These are phyloP conservation scores for Neofusicoccum cordaticola DNA, from an alignment of 2,329 filamentous ascomycete genomes.

Conservation along the genomic window DNA sequence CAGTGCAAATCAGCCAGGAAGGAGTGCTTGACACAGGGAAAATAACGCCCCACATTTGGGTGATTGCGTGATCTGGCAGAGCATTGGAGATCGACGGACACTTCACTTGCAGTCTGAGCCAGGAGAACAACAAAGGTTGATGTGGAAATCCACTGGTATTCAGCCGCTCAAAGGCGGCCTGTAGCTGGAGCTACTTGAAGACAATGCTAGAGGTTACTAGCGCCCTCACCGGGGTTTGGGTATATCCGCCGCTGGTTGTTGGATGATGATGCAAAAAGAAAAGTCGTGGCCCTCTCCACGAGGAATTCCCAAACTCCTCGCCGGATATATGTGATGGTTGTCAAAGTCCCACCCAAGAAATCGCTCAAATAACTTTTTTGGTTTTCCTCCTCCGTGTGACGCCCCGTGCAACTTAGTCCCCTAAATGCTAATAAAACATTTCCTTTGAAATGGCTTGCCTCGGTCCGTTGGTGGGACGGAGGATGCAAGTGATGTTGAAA, in stretches of 20 bases:
- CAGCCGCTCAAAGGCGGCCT: background rate
- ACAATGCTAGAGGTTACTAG: slow-evolving; percentile 20
- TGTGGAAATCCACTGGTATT: slow-evolving; percentile 3
- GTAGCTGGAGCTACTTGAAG: background rate
- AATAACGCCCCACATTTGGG: too few species aligned
- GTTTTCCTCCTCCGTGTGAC: background rate
- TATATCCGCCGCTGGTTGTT: slow-evolving; percentile 38
- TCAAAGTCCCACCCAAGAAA: background rate
- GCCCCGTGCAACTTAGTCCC: background rate
- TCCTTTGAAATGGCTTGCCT: background rate
- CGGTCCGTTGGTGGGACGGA: background rate
- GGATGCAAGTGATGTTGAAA: background rate
- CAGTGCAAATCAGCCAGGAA: too few species aligned
- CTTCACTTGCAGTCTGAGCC: too few species aligned
- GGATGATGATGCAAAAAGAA: slow-evolving; percentile 2
- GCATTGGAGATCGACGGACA: too few species aligned
- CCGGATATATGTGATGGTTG: slow-evolving; percentile 28
- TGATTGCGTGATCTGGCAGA: too few species aligned
- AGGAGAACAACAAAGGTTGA: background rate
- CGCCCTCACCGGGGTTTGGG: slow-evolving; percentile 33
- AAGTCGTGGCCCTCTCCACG: slow-evolving; percentile 28
- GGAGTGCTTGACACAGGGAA: too few species aligned
- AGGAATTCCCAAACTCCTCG: slow-evolving; percentile 29
- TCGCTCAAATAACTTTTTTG: slow-evolving; percentile 12
- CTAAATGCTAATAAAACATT: slow-evolving; percentile 3